Evolutionary conservation across 83 land plant species (phyloP), one percentile per base, ranked within the genome.

Genomic region (Diphasiastrum complanatum): DNA sequence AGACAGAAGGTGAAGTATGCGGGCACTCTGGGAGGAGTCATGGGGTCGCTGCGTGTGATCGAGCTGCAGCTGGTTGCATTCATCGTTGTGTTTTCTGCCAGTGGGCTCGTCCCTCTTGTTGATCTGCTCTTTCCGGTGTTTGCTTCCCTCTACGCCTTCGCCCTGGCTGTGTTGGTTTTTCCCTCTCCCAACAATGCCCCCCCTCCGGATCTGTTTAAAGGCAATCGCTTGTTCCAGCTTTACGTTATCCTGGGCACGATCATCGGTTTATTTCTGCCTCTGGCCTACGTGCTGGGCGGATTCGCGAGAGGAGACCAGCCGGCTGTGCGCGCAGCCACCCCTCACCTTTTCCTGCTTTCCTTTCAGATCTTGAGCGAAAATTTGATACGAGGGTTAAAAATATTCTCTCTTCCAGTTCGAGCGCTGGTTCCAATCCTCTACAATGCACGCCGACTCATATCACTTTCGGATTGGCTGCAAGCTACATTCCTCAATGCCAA

Each of bases 21-120:
- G 33, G 58, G 58, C 33, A 5, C 58, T 22, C 33, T 54, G 58
- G 58, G 58, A 28, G 58, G 58, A 4, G 58, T 54, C 6, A 54
- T 54, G 58, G 58, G 58, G 4, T 54, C 58, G 5, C 33, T 54
- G 16, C 58, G 58, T 6, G 58, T 54, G 11, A 54, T 54, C 52
- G 58, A 54, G 58, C 58, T 54, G n/a, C 58, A 54, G 58, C 58
- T 54, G n/a, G 58, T 54, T 14, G 29, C 58, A 11, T 54, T 54
- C 33, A 54, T 54, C 33, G 6, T 54, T 4, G 58, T 54, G n/a
- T 54, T 54, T 25, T 54, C 58, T 11, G 58, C 58, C 11, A 26
- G 34, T 28, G 58, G 58, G 5, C n/a, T 54, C 4, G 58, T 54
- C 33, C 58, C 58, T 4, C 33, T 54, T n/a, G 24, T 54, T 14